Conservation (phyloP, 192 early-diverging fungal species). For the Linnemannia elongata region DNA sequence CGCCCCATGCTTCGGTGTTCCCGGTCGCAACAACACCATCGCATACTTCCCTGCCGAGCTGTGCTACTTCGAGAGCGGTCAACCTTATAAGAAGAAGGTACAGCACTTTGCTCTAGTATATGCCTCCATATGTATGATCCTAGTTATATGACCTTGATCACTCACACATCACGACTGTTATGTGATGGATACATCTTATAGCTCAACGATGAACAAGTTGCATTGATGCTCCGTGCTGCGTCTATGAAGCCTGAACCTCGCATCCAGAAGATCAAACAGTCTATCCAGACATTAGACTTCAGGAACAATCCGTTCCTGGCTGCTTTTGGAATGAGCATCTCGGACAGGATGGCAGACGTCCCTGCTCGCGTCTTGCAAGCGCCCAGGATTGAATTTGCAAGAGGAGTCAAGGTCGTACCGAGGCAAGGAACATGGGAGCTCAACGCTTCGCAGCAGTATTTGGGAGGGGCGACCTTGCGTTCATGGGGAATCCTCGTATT, state of each 20-base stretch:
- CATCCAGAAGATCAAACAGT: conserved; percentile 81
- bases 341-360: conserved; percentile 71
- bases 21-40: conserved; percentile 44
- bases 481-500: conserved; percentile 29
- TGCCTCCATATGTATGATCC: not conserved
- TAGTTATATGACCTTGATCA: not conserved
- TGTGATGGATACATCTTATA: conserved; percentile 25
- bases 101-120: not conserved
- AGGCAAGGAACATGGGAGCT: conserved; percentile 24
- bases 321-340: conserved; percentile 79
- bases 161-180: not conserved
- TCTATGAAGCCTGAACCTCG: conserved; percentile 84
- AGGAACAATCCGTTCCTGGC: conserved; percentile 75
- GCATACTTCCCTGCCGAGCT: conserved; percentile 81
- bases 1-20: conserved; percentile 76
- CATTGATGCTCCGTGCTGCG: conserved; percentile 94
- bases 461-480: not conserved
- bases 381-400: conserved; percentile 62
- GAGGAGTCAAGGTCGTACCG: conserved; percentile 20
- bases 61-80: conserved; percentile 78
- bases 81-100: conserved; percentile 75
- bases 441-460: not conserved
- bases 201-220: conserved; percentile 87
- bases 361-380: conserved; percentile 46
- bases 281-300: conserved; percentile 73